These are phyloP conservation scores for Meira nashicola DNA, from an alignment of 1,284 basidiomycete species.

Conservation along the genomic window DNA sequence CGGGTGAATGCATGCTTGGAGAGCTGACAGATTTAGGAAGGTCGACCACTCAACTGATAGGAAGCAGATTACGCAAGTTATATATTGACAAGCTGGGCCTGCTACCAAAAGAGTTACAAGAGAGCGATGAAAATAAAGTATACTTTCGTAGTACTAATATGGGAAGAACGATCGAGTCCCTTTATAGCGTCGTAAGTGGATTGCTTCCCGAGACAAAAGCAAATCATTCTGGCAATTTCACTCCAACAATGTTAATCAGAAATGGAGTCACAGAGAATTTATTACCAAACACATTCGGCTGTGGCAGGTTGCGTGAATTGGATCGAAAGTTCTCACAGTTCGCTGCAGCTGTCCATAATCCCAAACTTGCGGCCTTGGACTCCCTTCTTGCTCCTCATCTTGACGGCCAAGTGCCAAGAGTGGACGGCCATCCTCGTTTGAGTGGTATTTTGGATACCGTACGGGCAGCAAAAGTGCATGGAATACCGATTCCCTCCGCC, in stretches of 20 bases:
- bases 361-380: slow-evolving; percentile 64
- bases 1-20: slow-evolving; percentile 61
- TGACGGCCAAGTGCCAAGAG: slow-evolving; percentile 64
- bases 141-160: slow-evolving; percentile 64
- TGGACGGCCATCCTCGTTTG: slow-evolving; percentile 71
- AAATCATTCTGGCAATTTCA: slow-evolving; percentile 10
- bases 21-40: slow-evolving; percentile 74
- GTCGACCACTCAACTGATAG: slow-evolving; percentile 67
- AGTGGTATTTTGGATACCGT: slow-evolving; percentile 75
- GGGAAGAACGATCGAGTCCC: slow-evolving; percentile 69
- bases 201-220: slow-evolving; percentile 21
- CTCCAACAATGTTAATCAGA: slow-evolving; percentile 18
- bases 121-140: slow-evolving; percentile 24
- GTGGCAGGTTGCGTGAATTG: slow-evolving; percentile 59
- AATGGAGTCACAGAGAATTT: slow-evolving; percentile 66
- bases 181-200: slow-evolving; percentile 69
- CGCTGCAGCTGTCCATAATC: slow-evolving; percentile 63
- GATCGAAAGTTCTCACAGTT: slow-evolving; percentile 32
- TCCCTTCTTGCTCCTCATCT: slow-evolving; percentile 66
- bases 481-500: slow-evolving; percentile 54
- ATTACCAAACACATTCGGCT: slow-evolving; percentile 65
- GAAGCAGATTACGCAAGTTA: slow-evolving; percentile 62
- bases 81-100: slow-evolving; percentile 66
- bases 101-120: slow-evolving; percentile 27
- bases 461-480: slow-evolving; percentile 62